Conservation (phyloP, 208 protist genomes). For the Herpetomonas muscarum region DNA sequence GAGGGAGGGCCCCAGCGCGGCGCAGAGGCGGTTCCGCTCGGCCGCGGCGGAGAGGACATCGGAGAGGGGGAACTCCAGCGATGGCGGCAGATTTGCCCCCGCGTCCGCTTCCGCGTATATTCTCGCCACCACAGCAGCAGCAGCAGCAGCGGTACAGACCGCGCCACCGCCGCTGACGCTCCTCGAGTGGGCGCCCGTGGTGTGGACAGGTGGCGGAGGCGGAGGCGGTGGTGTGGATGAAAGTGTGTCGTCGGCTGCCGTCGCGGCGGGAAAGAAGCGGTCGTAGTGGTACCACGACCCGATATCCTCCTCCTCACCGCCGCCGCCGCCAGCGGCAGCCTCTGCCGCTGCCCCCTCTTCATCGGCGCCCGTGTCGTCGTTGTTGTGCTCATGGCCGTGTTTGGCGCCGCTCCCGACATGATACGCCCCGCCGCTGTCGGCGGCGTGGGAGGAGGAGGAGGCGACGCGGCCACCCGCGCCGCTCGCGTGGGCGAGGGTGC, state of each 20-base stretch:
- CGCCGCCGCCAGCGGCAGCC: not conserved
- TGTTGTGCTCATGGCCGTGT: not conserved
- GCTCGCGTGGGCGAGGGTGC: not conserved
- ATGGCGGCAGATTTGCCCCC: not conserved
- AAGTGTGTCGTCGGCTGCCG: not conserved
- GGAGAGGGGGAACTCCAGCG: not conserved
- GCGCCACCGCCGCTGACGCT: not conserved
- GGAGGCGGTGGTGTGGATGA: too few species aligned
- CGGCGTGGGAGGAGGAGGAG: too few species aligned
- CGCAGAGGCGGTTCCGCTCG: not conserved
- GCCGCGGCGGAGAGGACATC: not conserved
- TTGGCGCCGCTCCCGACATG: not conserved
- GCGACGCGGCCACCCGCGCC: not conserved
- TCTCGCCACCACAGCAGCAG: not conserved
- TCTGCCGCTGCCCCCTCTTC: not conserved
- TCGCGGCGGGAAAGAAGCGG: not conserved
- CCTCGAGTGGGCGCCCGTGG: too few species aligned
- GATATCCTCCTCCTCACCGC: not conserved
- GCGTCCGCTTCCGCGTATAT: too few species aligned
- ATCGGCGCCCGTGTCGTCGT: not conserved
- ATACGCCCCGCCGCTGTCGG: too few species aligned
- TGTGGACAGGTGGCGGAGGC: too few species aligned
- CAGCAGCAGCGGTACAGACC: not conserved
- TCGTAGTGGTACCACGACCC: constrained; percentile 1
- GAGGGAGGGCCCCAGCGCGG: not conserved